Percentiles rank a stretch among this genome's conserved stretches.
These are phyloP conservation scores for Globisporangium sylvaticum DNA, from an alignment of 352 stramenopile genomes.

Conservation along the genomic window DNA sequence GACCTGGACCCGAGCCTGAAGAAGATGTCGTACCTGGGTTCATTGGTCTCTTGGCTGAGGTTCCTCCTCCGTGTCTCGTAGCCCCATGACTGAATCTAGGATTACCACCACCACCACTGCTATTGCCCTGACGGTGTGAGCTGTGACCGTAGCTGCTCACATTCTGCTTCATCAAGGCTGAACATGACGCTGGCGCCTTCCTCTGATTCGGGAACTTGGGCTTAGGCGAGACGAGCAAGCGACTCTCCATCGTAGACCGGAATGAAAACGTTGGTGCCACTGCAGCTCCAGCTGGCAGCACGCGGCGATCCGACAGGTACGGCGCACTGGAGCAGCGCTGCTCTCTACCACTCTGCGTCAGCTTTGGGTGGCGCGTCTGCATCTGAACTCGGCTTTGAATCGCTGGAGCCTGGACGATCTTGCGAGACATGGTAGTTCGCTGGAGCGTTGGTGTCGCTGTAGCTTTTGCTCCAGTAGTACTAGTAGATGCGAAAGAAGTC, in stretches of 20 bases:
- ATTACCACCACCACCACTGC: neutral
- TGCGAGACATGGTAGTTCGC: slow-evolving; percentile 3
- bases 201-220: neutral
- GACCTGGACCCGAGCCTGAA: neutral
- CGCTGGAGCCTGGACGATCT: neutral
- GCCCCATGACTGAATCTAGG: neutral
- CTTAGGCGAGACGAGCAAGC: slow-evolving; percentile 31
- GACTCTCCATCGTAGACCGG: slow-evolving; percentile 36
- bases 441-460: neutral
- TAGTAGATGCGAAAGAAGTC: neutral
- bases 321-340: slow-evolving; percentile 11
- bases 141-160: neutral
- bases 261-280: slow-evolving; percentile 35
- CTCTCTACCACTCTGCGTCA: neutral
- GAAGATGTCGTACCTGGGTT: neutral
- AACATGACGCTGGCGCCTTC: neutral
- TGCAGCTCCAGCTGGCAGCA: neutral
- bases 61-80: neutral
- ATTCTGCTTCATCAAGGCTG: neutral
- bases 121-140: neutral
- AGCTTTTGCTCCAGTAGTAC: neutral
- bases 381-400: neutral
- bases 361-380: neutral
- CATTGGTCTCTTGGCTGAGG: neutral
- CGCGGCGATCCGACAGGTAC: slow-evolving; percentile 25